Percentiles rank a stretch among this genome's conserved stretches.
These are phyloP conservation scores for Hebeloma cylindrosporum DNA, from an alignment of 768 basidiomycete species.

Conservation along the genomic window DNA sequence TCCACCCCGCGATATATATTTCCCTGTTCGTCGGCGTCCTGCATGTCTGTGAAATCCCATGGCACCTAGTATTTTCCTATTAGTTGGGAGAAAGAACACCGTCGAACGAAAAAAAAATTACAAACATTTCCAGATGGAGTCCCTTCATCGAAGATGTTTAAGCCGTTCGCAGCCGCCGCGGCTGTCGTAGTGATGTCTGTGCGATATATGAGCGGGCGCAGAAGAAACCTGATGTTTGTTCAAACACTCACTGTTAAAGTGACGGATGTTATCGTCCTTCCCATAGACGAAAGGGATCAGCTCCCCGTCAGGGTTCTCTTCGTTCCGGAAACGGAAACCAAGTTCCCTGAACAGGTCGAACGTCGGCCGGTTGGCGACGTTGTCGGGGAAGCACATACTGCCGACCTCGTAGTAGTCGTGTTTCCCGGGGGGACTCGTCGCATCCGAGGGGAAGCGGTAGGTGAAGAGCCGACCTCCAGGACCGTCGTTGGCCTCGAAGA, in stretches of 20 bases:
- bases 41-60: constrained; percentile 3
- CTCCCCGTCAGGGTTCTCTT: constrained; percentile 4
- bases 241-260: constrained; percentile 10
- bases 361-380: constrained; percentile 25
- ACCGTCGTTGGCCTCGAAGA: constrained; percentile 24
- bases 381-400: constrained; percentile 35
- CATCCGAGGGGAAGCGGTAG: constrained; percentile 16
- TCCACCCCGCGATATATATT: constrained; percentile 5
- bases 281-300: constrained; percentile 13
- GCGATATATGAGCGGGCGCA: background rate
- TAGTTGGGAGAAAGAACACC: background rate
- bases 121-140: background rate
- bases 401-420: constrained; percentile 25
- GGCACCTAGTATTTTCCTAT: constrained; percentile 2
- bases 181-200: constrained; percentile 5
- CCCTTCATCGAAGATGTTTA: constrained; percentile 10
- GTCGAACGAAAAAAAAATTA: background rate
- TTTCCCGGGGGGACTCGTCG: background rate
- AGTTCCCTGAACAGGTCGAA: constrained; percentile 27
- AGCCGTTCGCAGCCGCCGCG: background rate
- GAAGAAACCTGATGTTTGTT: background rate
- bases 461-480: constrained; percentile 27
- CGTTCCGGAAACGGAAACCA: too few relatives aligned
- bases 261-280: constrained; percentile 10
- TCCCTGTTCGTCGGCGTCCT: background rate